These are phyloP conservation scores for Ramularia endophylla DNA, from an alignment of 2,329 filamentous ascomycete genomes.

Conservation along the genomic window DNA sequence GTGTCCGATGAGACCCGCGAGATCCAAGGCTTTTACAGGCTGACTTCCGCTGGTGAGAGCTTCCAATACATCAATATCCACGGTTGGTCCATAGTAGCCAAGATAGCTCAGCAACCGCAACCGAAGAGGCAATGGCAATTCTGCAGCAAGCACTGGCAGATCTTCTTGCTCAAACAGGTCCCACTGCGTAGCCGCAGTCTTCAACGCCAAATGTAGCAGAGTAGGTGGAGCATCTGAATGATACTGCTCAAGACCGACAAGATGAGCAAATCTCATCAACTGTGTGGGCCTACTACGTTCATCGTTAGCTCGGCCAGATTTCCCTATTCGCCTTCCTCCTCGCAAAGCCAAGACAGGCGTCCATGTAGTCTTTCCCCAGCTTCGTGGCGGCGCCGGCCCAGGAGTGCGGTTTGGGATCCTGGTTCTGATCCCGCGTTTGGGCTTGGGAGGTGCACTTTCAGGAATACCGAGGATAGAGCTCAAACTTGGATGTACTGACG, in stretches of 20 bases:
- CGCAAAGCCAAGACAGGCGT: conserved; percentile 13
- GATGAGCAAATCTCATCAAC: conserved; percentile 22
- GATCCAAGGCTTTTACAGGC: conserved; percentile 46
- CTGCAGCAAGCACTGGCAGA: conserved; percentile 45
- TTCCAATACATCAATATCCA: conserved; percentile 42
- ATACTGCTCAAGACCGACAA: conserved; percentile 13
- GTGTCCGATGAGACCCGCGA: conserved; percentile 46
- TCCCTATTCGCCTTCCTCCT: conserved; percentile 11
- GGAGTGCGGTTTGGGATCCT: conserved; percentile 31
- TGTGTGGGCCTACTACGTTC: conserved; percentile 22
- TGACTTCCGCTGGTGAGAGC: conserved; percentile 46
- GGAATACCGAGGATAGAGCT: conserved; percentile 40
- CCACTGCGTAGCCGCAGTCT: conserved; percentile 52
- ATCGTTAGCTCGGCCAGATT: conserved; percentile 9
- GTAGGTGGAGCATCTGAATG: conserved; percentile 27
- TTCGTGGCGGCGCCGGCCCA: conserved; percentile 42
- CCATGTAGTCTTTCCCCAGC: conserved; percentile 37
- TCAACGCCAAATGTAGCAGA: conserved; percentile 48
- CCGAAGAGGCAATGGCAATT: conserved; percentile 48
- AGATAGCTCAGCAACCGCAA: conserved; percentile 52
- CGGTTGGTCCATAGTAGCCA: conserved; percentile 42
- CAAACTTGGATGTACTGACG: conserved; percentile 41
- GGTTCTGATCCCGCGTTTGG: conserved; percentile 35
- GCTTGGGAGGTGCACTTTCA: conserved; percentile 41
- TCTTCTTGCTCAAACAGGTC: conserved; percentile 52